A percentile compares a stretch with the other conserved stretches of the same genome.
Evolutionary conservation across 257 asterid species (phyloP).

Genomic region (Solanum stenotomum): DNA sequence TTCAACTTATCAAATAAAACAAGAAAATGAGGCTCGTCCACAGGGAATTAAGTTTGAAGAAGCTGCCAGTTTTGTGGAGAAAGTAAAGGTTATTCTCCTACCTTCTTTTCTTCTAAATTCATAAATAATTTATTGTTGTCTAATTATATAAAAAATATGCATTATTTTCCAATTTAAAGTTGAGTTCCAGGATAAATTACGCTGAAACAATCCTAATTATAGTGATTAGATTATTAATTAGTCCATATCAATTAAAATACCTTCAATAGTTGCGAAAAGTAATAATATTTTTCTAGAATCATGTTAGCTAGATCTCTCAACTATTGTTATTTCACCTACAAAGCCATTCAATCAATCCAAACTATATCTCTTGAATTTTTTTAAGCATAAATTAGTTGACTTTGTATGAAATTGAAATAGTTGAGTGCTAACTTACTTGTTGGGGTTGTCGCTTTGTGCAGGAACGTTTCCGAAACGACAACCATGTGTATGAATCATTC

Average conservation of each 20-base stretch:
- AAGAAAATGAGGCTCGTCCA: not conserved
- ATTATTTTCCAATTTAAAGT: too few relatives aligned
- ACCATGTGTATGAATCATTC: conserved; percentile 78
- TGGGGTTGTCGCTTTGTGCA: conserved; percentile 25
- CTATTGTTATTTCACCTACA: too few relatives aligned
- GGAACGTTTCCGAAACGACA: conserved; percentile 79
- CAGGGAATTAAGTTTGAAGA: not conserved
- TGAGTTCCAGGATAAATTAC: not conserved
- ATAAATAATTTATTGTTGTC: too few relatives aligned
- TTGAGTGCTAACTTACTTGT: not conserved
- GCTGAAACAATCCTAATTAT: too few relatives aligned
- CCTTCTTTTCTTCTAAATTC: not conserved
- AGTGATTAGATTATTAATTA: too few relatives aligned
- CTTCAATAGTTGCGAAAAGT: not conserved
- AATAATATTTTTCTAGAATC: not conserved
- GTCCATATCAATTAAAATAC: not conserved
- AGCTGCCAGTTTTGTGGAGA: not conserved
- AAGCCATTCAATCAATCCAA: too few relatives aligned
- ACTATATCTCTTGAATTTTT: too few relatives aligned
- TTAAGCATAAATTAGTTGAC: too few relatives aligned
- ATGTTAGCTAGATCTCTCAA: not conserved
- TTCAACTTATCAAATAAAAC: not conserved
- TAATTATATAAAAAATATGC: too few relatives aligned
- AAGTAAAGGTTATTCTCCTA: not conserved
- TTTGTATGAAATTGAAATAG: too few relatives aligned